These are phyloP conservation scores for Boletus reticuloceps DNA, from an alignment of 768 basidiomycete genomes.

Conservation along the genomic window DNA sequence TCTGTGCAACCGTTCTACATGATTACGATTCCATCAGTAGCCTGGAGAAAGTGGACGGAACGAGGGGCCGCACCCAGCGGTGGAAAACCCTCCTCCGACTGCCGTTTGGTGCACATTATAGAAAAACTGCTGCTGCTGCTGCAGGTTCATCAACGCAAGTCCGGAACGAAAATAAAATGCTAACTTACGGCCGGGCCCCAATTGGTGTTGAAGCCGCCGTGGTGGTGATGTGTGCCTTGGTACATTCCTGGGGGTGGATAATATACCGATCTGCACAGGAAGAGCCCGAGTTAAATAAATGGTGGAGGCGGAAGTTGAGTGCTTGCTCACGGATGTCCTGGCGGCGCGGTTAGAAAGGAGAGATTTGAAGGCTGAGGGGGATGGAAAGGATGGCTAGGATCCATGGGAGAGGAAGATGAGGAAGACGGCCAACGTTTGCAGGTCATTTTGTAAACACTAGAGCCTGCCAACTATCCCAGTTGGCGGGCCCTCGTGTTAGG, in stretches of 20 bases:
- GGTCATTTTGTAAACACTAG: neutral
- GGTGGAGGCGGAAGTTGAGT: too few species aligned
- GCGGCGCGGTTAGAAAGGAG: neutral
- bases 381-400: neutral
- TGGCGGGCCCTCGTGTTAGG: neutral
- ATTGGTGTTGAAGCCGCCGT: neutral
- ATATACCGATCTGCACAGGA: neutral
- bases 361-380: too few species aligned
- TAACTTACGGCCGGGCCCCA: conserved; percentile 9
- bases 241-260: neutral
- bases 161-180: too few species aligned
- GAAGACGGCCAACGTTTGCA: neutral
- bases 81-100: neutral
- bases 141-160: neutral
- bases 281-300: neutral
- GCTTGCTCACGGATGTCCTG: neutral
- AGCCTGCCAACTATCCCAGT: conserved; percentile 9
- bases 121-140: conserved; percentile 3
- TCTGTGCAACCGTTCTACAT: neutral
- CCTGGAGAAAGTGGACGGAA: neutral
- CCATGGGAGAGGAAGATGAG: neutral
- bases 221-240: rapidly evolving
- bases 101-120: neutral
- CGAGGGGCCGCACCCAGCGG: neutral
- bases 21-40: neutral